phyloP scores from a whole-genome alignment of 2,329 filamentous ascomycete species.

The Pseudopyricularia cyperi region DNA sequence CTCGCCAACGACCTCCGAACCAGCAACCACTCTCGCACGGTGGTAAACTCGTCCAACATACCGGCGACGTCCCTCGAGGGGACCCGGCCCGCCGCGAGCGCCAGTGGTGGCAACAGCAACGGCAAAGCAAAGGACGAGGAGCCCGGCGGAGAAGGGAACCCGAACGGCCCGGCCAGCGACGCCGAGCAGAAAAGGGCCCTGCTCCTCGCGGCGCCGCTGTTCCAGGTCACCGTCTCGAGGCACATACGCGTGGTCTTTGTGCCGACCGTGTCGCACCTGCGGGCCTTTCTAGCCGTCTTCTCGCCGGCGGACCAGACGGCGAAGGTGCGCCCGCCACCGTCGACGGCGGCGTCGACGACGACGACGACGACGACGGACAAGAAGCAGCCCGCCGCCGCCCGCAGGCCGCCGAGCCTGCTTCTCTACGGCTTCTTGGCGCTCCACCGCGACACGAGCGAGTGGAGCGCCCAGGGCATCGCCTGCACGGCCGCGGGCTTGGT shows the following conservation, averaged over 20 bases:
- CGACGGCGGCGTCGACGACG: neutral
- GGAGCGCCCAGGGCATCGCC: constrained; percentile 61
- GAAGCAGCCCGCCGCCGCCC: neutral
- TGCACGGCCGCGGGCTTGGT: constrained; percentile 49
- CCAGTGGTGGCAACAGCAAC: neutral
- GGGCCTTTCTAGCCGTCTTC: constrained; percentile 58
- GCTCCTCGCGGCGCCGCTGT: constrained; percentile 40
- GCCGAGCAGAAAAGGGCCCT: neutral
- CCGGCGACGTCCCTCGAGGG: neutral
- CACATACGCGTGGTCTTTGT: constrained; percentile 60
- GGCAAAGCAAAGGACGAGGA: neutral
- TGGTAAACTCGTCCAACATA: neutral
- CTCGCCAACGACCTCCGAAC: constrained; percentile 33
- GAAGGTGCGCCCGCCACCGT: constrained; percentile 14
- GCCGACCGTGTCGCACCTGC: constrained; percentile 62
- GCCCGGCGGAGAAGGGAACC: neutral
- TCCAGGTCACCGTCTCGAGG: constrained; percentile 54
- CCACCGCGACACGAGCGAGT: constrained; percentile 57
- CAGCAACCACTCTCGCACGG: neutral
- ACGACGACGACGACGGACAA: neutral
- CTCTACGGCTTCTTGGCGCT: constrained; percentile 53
- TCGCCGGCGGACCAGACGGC: constrained; percentile 19
- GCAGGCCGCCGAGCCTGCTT: constrained; percentile 32
- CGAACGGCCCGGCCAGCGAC: neutral
- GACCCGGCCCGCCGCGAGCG: too few species aligned